Percentiles rank a stretch among this genome's conserved stretches.
Evolutionary conservation across 768 basidiomycete species (phyloP).

Genomic region (Boletellus sp.): DNA sequence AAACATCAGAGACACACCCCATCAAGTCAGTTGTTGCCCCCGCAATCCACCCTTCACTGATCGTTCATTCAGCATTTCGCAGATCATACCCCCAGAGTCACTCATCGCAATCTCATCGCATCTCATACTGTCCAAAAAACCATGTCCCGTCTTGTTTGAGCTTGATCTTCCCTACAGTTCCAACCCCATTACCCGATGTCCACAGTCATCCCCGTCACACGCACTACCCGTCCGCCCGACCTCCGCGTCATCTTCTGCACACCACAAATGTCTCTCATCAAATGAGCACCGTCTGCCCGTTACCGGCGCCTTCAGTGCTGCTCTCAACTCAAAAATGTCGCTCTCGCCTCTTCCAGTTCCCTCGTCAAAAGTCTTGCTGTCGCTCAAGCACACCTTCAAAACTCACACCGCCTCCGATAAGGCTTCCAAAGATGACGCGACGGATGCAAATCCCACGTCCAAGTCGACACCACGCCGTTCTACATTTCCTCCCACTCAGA

Average conservation of each 20-base stretch:
- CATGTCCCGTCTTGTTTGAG: conserved; percentile 35
- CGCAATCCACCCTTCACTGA: neutral
- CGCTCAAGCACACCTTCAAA: conserved; percentile 22
- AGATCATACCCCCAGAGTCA: conserved; percentile 52
- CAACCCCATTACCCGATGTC: conserved; percentile 37
- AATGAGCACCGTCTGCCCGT: conserved; percentile 16
- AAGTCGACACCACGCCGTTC: conserved; percentile 1
- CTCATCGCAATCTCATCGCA: conserved; percentile 41
- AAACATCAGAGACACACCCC: conserved; percentile 78
- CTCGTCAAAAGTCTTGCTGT: conserved; percentile 17
- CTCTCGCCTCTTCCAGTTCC: conserved; percentile 16
- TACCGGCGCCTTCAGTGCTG: conserved; percentile 22
- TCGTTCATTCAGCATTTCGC: conserved; percentile 41
- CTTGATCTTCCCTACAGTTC: conserved; percentile 32
- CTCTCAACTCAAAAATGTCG: conserved; percentile 16
- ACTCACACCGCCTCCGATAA: neutral
- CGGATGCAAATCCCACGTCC: neutral
- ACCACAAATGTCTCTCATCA: conserved; percentile 6
- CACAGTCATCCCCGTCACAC: conserved; percentile 43
- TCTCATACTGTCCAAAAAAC: conserved; percentile 16
- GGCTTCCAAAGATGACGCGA: neutral
- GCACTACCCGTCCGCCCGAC: conserved; percentile 14
- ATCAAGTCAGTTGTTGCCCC: conserved; percentile 59
- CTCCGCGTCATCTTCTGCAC: conserved; percentile 16
- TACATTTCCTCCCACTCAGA: conserved; percentile 1